These are phyloP conservation scores for Fusarium gaditjirri DNA, from an alignment of 2,329 filamentous ascomycete genomes.

Conservation along the genomic window DNA sequence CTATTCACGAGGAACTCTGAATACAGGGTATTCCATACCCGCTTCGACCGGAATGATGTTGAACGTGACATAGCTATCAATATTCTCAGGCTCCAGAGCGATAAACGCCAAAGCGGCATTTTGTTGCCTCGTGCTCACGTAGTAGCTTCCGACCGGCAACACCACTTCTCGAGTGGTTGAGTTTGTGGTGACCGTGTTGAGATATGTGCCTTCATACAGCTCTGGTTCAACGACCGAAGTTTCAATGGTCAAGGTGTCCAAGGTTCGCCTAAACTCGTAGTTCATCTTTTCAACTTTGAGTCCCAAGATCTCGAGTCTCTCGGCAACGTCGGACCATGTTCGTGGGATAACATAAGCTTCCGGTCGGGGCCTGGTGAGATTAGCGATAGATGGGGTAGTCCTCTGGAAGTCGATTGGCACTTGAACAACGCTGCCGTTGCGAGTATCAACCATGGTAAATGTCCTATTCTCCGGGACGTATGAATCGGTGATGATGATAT, in stretches of 20 bases:
- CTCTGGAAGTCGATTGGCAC: conserved; percentile 10
- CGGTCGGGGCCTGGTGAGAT: not conserved
- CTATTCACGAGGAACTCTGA: not conserved
- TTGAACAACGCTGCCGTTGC: conserved; percentile 1
- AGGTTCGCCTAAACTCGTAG: not conserved
- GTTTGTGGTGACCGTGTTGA: conserved; percentile 18
- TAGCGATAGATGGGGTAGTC: conserved; percentile 6
- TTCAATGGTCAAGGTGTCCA: not conserved
- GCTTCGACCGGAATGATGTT: conserved; percentile 6
- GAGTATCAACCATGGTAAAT: conserved; percentile 8
- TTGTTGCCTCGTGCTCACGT: conserved; percentile 8
- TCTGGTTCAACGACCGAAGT: not conserved
- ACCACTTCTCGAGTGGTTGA: not conserved
- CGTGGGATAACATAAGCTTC: conserved; percentile 20
- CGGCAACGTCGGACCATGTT: not conserved
- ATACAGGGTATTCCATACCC: conserved; percentile 19
- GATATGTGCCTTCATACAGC: conserved; percentile 11
- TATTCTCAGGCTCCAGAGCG: conserved; percentile 15
- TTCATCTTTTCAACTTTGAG: conserved; percentile 10
- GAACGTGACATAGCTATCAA: conserved; percentile 24
- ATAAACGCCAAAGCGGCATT: conserved; percentile 17
- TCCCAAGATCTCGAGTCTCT: not conserved
- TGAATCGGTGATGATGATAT: conserved; percentile 3
- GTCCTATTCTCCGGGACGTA: not conserved
- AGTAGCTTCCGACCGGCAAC: conserved; percentile 1